These are phyloP conservation scores for Eucalyptus sideroxylon DNA, from an alignment of 345 rosid genomes.

Conservation along the genomic window DNA sequence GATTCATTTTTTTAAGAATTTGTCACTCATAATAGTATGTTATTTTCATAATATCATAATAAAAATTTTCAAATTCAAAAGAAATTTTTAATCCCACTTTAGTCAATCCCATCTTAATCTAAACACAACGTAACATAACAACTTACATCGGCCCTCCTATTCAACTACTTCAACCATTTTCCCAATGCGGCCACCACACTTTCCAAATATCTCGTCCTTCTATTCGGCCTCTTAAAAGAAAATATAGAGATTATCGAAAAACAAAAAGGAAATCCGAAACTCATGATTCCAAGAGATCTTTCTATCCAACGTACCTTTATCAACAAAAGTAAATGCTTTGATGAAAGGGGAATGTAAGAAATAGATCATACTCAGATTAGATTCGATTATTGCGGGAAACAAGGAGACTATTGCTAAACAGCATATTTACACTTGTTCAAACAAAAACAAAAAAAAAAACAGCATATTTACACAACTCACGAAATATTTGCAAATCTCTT, in stretches of 20 bases:
- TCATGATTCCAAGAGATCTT: neutral
- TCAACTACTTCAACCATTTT: too few relatives aligned
- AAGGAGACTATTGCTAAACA: neutral
- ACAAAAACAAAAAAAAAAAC: neutral
- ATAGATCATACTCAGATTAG: neutral
- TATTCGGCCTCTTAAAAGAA: neutral
- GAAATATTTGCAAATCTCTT: neutral
- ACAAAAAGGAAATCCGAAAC: neutral
- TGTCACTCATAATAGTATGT: accelerated
- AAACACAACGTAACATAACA: accelerated
- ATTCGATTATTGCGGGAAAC: neutral
- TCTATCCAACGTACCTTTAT: neutral
- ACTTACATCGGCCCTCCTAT: too few relatives aligned
- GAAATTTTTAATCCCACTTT: too few relatives aligned
- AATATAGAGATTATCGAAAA: neutral
- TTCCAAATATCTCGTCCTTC: neutral
- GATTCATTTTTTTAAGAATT: accelerated
- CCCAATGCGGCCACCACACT: accelerated
- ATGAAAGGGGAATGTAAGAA: neutral
- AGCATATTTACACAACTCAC: neutral
- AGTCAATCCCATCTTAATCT: too few relatives aligned
- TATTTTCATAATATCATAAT: too few relatives aligned
- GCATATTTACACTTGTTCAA: too few relatives aligned
- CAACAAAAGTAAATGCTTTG: neutral
- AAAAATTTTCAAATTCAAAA: too few relatives aligned